Evolutionary conservation across 1,284 basidiomycete genomes (phyloP).

Genomic region (Chalciporus sp.): DNA sequence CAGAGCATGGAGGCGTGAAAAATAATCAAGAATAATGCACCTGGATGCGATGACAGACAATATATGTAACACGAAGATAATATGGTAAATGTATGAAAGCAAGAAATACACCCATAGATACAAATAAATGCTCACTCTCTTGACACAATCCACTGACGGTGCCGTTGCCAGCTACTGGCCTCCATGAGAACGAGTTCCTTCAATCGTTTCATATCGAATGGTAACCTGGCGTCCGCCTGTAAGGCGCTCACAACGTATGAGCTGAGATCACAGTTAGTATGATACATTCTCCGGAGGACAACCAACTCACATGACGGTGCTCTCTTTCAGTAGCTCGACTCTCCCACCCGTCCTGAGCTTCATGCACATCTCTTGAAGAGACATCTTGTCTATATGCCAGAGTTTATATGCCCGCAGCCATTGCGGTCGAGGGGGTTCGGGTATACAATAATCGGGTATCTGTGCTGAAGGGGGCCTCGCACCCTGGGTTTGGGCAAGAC

Average conservation of each 20-base stretch:
- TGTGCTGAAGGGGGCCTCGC: not conserved
- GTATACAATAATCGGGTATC: slow-evolving; percentile 31
- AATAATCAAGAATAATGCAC: too few relatives aligned
- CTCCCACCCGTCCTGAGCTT: slow-evolving; percentile 37
- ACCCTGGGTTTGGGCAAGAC: not conserved
- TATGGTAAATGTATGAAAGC: not conserved
- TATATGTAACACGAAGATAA: not conserved
- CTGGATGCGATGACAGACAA: not conserved
- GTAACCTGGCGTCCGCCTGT: slow-evolving; percentile 41
- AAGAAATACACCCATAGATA: not conserved
- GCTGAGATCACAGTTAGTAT: slow-evolving; percentile 29
- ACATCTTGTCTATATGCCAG: slow-evolving; percentile 50
- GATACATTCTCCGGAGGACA: not conserved
- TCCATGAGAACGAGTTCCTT: slow-evolving; percentile 43
- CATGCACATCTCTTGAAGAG: slow-evolving; percentile 51
- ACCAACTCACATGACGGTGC: slow-evolving; percentile 57
- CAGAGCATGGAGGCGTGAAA: too few relatives aligned
- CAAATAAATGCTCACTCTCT: slow-evolving; percentile 13
- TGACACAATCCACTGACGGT: slow-evolving; percentile 40
- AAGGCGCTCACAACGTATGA: slow-evolving; percentile 49
- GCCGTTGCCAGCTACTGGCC: slow-evolving; percentile 43
- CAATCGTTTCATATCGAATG: slow-evolving; percentile 40
- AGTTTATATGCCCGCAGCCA: slow-evolving; percentile 57
- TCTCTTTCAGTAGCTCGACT: slow-evolving; percentile 50
- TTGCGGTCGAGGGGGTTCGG: slow-evolving; percentile 42